These are phyloP conservation scores for Alternaria sp. DNA, from an alignment of 2,329 filamentous ascomycete genomes.

Conservation along the genomic window DNA sequence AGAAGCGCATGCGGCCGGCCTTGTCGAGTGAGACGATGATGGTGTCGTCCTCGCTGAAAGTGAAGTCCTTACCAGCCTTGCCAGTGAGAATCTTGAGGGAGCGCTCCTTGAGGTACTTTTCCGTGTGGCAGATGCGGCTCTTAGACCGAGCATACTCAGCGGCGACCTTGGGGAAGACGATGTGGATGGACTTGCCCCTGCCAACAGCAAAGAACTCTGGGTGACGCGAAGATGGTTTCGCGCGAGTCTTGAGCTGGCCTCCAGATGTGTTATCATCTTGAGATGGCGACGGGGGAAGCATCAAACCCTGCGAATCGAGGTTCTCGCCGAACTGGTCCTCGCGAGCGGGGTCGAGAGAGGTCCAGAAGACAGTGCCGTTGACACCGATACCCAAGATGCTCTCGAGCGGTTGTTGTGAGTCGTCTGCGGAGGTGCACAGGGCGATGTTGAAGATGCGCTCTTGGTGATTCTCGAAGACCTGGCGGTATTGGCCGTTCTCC, in stretches of 20 bases:
- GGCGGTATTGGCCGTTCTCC: constrained; percentile 88
- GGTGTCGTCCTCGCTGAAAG: constrained; percentile 95
- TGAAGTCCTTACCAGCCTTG: constrained; percentile 98
- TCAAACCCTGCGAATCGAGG: constrained; percentile 84
- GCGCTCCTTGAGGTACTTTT: constrained; percentile 84
- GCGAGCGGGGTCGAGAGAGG: constrained; percentile 63
- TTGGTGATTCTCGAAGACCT: constrained; percentile 87
- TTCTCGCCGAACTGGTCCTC: constrained; percentile 73
- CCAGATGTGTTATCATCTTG: constrained; percentile 91
- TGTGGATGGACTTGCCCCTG: constrained; percentile 93
- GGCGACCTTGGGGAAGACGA: constrained; percentile 71
- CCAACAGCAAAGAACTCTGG: constrained; percentile 95
- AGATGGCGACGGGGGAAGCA: constrained; percentile 83
- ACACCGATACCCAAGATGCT: constrained; percentile 90
- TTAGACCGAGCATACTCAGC: constrained; percentile 58
- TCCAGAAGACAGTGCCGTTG: constrained; percentile 97
- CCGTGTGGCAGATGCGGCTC: constrained; percentile 76
- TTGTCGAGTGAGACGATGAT: constrained; percentile 96
- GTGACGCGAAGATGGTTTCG: constrained; percentile 85
- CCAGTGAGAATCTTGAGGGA: constrained; percentile 94
- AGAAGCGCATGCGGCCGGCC: constrained; percentile 94
- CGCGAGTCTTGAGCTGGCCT: constrained; percentile 93
- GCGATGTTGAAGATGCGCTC: constrained; percentile 96
- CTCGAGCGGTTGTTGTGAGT: constrained; percentile 59
- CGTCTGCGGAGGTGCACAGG: constrained; percentile 71